Evolutionary conservation across 1,284 basidiomycete species (phyloP).

Genomic region (Boletus mariae): DNA sequence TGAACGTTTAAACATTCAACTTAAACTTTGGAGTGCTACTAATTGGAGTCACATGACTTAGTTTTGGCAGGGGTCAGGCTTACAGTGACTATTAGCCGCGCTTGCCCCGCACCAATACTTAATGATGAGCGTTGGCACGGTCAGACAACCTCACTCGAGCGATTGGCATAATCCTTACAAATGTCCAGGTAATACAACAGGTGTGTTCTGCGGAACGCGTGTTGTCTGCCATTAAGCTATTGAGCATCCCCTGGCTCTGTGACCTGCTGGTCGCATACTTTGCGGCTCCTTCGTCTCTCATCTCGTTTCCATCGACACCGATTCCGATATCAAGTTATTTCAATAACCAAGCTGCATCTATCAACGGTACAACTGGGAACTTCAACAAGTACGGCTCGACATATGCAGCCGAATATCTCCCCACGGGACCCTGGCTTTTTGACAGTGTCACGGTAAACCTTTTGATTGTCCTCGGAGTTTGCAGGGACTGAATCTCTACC

Average conservation of each 20-base stretch:
- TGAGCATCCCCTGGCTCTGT: conserved; percentile 21
- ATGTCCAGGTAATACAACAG: conserved; percentile 10
- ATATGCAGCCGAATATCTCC: conserved; percentile 38
- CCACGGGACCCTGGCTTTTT: conserved; percentile 33
- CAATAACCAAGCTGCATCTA: conserved; percentile 42
- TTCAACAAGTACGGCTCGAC: conserved; percentile 38
- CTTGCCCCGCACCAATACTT: neutral
- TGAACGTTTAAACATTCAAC: too few relatives aligned
- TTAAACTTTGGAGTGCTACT: too few relatives aligned
- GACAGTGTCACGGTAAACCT: conserved; percentile 36
- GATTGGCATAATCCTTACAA: conserved; percentile 4
- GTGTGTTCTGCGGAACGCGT: conserved; percentile 9
- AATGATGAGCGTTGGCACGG: conserved; percentile 6
- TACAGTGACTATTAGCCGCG: neutral
- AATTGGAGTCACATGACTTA: neutral
- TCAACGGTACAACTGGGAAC: conserved; percentile 34
- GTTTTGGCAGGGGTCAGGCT: neutral
- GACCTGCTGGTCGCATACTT: conserved; percentile 16
- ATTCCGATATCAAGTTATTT: conserved; percentile 31
- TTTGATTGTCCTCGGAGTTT: neutral
- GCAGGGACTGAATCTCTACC: neutral
- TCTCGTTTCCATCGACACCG: conserved; percentile 29
- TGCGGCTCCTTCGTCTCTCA: conserved; percentile 12
- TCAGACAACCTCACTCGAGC: conserved; percentile 8
- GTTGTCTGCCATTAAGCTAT: conserved; percentile 12